These are phyloP conservation scores for Aquilaria agallochum DNA, from an alignment of 441 rosid species.

Conservation along the genomic window DNA sequence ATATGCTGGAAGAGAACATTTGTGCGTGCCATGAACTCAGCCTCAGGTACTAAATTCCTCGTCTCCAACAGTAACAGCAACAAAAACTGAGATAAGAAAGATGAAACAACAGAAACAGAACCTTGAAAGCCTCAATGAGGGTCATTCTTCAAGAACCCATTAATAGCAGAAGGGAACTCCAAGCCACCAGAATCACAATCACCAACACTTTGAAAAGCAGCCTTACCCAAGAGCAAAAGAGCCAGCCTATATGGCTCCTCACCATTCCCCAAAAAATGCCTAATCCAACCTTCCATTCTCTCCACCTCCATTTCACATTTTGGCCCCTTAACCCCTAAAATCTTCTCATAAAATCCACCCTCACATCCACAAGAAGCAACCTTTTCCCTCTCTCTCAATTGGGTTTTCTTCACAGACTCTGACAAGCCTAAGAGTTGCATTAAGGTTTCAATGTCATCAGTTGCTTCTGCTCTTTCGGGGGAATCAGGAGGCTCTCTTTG, in stretches of 20 bases:
- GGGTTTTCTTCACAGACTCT: conserved; percentile 7
- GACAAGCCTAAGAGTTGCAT: conserved; percentile 33
- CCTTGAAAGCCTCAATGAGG: conserved; percentile 23
- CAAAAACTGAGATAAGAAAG: too few species aligned
- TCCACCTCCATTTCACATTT: conserved; percentile 36
- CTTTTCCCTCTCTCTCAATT: conserved; percentile 9
- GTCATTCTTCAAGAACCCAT: conserved; percentile 34
- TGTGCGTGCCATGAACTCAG: too few species aligned
- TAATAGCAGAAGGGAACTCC: conserved; percentile 40
- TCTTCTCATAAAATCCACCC: conserved; percentile 39
- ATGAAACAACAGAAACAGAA: conserved; percentile 1
- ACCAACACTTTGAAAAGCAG: conserved; percentile 24
- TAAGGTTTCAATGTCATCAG: conserved; percentile 29
- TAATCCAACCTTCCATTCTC: conserved; percentile 44
- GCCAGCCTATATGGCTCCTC: conserved; percentile 46
- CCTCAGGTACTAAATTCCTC: too few species aligned
- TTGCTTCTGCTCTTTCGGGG: not conserved
- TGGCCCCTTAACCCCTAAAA: conserved; percentile 46
- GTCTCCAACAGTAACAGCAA: too few species aligned
- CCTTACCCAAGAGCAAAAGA: conserved; percentile 46
- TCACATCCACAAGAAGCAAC: conserved; percentile 24
- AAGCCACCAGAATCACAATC: conserved; percentile 23
- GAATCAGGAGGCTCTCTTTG: conserved; percentile 5
- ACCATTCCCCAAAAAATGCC: conserved; percentile 21
- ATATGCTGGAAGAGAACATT: too few species aligned